phyloP scores from a whole-genome alignment of 2,329 filamentous ascomycete genomes.

The Podosphaera fusca region DNA sequence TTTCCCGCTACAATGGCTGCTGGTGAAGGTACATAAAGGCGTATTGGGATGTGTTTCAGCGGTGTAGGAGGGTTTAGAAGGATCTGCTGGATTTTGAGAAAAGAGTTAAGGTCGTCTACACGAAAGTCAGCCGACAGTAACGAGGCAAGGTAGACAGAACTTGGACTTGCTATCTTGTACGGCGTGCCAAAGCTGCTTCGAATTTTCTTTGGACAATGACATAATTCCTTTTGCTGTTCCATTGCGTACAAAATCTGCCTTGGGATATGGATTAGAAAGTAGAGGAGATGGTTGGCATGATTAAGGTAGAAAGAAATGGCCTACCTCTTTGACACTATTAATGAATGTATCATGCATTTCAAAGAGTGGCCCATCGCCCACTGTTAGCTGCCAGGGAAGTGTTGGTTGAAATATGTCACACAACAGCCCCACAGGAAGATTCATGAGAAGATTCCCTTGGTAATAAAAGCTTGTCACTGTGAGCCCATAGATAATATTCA shows the following conservation, averaged over 20 bases:
- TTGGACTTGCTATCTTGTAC: slow-evolving; percentile 32
- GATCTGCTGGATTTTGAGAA: slow-evolving; percentile 49
- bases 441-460: slow-evolving; percentile 44
- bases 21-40: slow-evolving; percentile 58
- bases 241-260: slow-evolving; percentile 40
- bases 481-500: slow-evolving; percentile 41
- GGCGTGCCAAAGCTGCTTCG: slow-evolving; percentile 39
- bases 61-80: slow-evolving; percentile 54
- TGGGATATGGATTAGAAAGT: not conserved
- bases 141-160: not conserved
- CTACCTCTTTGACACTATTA: slow-evolving; percentile 42
- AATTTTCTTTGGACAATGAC: slow-evolving; percentile 45
- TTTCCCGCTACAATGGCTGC: slow-evolving; percentile 23
- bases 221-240: slow-evolving; percentile 50
- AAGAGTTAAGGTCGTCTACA: slow-evolving; percentile 48
- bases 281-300: not conserved
- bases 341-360: slow-evolving; percentile 37
- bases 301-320: not conserved
- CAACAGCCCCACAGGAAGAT: slow-evolving; percentile 44
- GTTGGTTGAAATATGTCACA: slow-evolving; percentile 36
- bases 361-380: slow-evolving; percentile 31
- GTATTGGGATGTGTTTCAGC: slow-evolving; percentile 65
- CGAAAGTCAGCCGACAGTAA: not conserved
- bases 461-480: slow-evolving; percentile 31
- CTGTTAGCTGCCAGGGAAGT: slow-evolving; percentile 37